Conservation (phyloP, 139 green algal genomes). For the Limnomonas spitsbergensis region DNA sequence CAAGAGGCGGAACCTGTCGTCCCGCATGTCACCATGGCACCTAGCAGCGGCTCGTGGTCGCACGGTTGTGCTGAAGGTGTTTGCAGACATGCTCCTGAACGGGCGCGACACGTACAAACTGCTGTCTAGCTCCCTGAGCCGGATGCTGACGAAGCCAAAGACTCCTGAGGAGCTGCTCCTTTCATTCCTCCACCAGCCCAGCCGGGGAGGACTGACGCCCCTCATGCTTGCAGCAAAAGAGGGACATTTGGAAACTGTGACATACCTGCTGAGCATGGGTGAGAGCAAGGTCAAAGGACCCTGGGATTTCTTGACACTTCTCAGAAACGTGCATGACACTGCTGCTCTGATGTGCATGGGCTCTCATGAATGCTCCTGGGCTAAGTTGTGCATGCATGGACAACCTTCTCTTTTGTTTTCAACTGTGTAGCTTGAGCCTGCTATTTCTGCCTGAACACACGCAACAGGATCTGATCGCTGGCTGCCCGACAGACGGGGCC, state of each 20-base stretch:
- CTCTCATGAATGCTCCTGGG: too few relatives aligned
- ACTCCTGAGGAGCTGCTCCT: conserved; percentile 13
- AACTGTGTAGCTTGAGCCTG: too few relatives aligned
- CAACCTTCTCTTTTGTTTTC: too few relatives aligned
- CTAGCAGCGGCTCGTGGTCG: neutral
- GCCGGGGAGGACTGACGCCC: conserved; percentile 1
- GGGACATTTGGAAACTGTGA: conserved; percentile 13
- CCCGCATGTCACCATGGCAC: conserved; percentile 11
- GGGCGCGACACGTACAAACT: neutral
- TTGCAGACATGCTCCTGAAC: neutral
- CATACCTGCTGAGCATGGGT: conserved; percentile 17
- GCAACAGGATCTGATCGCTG: conserved; percentile 31
- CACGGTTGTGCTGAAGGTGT: neutral
- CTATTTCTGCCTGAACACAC: too few relatives aligned
- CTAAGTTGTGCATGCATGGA: too few relatives aligned
- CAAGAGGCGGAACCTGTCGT: neutral
- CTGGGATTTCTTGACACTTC: too few relatives aligned
- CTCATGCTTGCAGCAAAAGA: conserved; percentile 11
- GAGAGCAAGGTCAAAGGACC: too few relatives aligned
- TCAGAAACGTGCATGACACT: too few relatives aligned
- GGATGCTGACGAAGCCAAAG: neutral
- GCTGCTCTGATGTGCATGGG: too few relatives aligned
- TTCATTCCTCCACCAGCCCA: conserved; percentile 2
- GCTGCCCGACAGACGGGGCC: conserved; percentile 13
- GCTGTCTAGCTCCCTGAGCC: neutral